A percentile compares a stretch with the other conserved stretches of the same genome.
Conservation (phyloP, 306 rosid genomes). For the Acacia melanoxylon region DNA sequence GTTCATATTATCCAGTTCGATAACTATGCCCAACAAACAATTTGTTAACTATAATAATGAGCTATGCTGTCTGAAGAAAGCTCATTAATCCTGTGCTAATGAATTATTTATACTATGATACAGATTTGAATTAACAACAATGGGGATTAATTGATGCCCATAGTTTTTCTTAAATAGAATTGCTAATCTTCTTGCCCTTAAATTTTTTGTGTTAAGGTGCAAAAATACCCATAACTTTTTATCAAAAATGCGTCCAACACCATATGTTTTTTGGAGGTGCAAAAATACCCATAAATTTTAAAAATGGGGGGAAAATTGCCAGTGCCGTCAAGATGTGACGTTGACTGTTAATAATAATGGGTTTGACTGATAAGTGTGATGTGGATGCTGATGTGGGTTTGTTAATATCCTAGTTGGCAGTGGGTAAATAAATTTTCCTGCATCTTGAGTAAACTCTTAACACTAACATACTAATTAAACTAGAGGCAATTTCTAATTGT, state of each 20-base stretch:
- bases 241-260: too few relatives aligned
- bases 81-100: not conserved
- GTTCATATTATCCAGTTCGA: not conserved
- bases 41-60: not conserved
- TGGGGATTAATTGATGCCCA: not conserved
- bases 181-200: not conserved
- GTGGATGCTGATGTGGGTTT: too few relatives aligned
- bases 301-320: too few relatives aligned
- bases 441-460: slow-evolving; percentile 10
- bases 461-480: not conserved
- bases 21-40: not conserved
- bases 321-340: too few relatives aligned
- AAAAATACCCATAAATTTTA: too few relatives aligned
- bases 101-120: not conserved
- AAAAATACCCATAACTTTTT: too few relatives aligned
- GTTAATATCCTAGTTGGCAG: too few relatives aligned
- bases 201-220: not conserved
- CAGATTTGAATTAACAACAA: not conserved
- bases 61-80: not conserved
- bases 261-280: too few relatives aligned
- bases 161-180: not conserved
- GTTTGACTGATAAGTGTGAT: too few relatives aligned
- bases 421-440: not conserved
- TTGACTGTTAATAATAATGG: too few relatives aligned
- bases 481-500: not conserved